Evolutionary conservation across 164 flowering plant species (phyloP).

Genomic region (Magnolia officinalis): DNA sequence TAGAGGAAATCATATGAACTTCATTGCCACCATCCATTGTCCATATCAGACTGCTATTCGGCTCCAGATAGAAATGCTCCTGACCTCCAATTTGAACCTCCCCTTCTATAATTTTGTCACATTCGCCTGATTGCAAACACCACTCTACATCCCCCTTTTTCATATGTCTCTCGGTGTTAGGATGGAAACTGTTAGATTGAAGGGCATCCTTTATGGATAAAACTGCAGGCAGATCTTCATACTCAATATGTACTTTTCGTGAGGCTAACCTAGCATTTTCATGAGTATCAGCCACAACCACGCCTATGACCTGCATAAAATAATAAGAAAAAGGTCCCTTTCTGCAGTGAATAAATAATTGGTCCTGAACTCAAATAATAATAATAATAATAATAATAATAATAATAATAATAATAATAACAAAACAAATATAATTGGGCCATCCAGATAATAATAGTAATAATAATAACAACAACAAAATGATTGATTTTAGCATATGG

Average conservation of each 20-base stretch:
- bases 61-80: slow-evolving; percentile 95
- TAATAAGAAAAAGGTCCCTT: not conserved
- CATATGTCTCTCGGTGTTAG: slow-evolving; percentile 57
- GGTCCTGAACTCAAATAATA: not conserved
- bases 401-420: no score
- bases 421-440: no score
- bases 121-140: slow-evolving; percentile 66
- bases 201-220: slow-evolving; percentile 80
- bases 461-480: not conserved
- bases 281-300: slow-evolving; percentile 93
- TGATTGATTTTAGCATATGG: not conserved
- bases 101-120: slow-evolving; percentile 77
- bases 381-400: no score
- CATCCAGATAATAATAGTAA: not conserved
- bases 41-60: slow-evolving; percentile 73
- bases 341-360: not conserved
- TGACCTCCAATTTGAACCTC: slow-evolving; percentile 90
- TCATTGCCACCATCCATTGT: slow-evolving; percentile 85
- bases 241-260: slow-evolving; percentile 61
- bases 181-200: slow-evolving; percentile 59
- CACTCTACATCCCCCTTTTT: slow-evolving; percentile 76
- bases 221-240: slow-evolving; percentile 80
- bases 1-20: slow-evolving; percentile 93
- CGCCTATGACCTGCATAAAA: slow-evolving; percentile 63
- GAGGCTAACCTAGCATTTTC: slow-evolving; percentile 89